Evolutionary conservation across 805 yeast genomes (phyloP), one percentile per base, ranked within the genome.

Genomic region (Starmerella roubikii): DNA sequence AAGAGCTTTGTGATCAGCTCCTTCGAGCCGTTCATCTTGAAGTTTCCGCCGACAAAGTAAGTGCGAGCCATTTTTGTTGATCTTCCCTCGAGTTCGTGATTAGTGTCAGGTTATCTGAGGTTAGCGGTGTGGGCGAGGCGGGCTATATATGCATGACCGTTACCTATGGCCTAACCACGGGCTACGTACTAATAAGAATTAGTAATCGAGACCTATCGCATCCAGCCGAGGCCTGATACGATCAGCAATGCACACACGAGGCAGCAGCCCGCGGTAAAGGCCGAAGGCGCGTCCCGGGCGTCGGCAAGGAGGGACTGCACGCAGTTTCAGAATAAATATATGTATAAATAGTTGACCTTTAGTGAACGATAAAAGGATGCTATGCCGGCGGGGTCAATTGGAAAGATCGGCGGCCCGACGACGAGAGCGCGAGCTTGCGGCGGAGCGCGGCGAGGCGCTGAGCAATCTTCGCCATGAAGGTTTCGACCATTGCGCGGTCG

Each of bases 21-120:
- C 67, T 77, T 78, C 60, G 93, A 68, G 61, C 98, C 98, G 74
- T 91, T 91, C 83, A 91, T 78, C 68, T 91, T 91, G 76, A 91
- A 88, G 85, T 91, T 91, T 59, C 98, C 98, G 56, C 98, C 98
- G 60, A 91, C 94, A 65, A 91, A 86, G 70, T 88, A 91, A 65
- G 71, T 74, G 68, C 94, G 81, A 62, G 93, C 77, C 93, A 51
- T 51, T 34, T 26, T n/a, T n/a, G n/a, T n/a, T n/a, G n/a, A n/a
- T n/a, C n/a, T n/a, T n/a, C 16, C 9, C 5, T 19, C 27, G 13
- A 6, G 11, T 13, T 20, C 8, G 10, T 21, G 11, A 13, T 7
- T n/a, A n/a, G n/a, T n/a, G n/a, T n/a, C n/a, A n/a, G n/a, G n/a
- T n/a, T n/a, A n/a, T n/a, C n/a, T n/a, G n/a, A n/a, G n/a, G n/a